Conservation (phyloP, 805 yeast species). For the Yarrowia deformans region DNA sequence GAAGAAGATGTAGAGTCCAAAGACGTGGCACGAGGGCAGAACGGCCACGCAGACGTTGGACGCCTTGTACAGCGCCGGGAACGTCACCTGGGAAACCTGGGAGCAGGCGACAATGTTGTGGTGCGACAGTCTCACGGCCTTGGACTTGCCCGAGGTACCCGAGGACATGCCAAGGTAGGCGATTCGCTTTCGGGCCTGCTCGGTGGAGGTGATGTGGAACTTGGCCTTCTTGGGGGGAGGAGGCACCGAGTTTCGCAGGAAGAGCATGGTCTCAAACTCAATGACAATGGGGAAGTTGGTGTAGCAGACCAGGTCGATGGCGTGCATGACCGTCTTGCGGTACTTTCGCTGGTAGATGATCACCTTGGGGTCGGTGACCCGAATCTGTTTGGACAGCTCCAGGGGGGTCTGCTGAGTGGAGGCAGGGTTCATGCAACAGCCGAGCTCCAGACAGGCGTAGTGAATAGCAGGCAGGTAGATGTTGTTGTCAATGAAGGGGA, state of each 20-base stretch:
- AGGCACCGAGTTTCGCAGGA: conserved; percentile 1
- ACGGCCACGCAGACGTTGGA: conserved; percentile 47
- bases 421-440: conserved; percentile 13
- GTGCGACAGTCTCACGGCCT: conserved; percentile 28
- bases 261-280: conserved; percentile 18
- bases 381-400: conserved; percentile 30
- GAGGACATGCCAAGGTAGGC: conserved; percentile 38
- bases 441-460: conserved; percentile 28
- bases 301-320: conserved; percentile 7
- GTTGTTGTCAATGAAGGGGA: conserved; percentile 25
- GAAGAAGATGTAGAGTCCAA: conserved; percentile 48
- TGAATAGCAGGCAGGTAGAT: conserved; percentile 9
- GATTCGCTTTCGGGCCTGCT: conserved; percentile 7
- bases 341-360: conserved; percentile 30
- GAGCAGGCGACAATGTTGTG: conserved; percentile 18
- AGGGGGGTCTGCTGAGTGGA: conserved; percentile 4
- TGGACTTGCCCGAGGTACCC: conserved; percentile 31
- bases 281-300: conserved; percentile 6
- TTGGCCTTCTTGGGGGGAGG: conserved; percentile 19
- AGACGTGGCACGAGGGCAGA: conserved; percentile 48
- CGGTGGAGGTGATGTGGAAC: conserved; percentile 11
- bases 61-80: conserved; percentile 6
- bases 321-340: conserved; percentile 4
- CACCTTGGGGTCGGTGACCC: conserved; percentile 11
- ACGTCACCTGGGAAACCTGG: conserved; percentile 7